Evolutionary conservation across 495 filamentous ascomycete genomes (phyloP), one percentile per base, ranked within the genome.

Genomic region (Amorphotheca resinae): DNA sequence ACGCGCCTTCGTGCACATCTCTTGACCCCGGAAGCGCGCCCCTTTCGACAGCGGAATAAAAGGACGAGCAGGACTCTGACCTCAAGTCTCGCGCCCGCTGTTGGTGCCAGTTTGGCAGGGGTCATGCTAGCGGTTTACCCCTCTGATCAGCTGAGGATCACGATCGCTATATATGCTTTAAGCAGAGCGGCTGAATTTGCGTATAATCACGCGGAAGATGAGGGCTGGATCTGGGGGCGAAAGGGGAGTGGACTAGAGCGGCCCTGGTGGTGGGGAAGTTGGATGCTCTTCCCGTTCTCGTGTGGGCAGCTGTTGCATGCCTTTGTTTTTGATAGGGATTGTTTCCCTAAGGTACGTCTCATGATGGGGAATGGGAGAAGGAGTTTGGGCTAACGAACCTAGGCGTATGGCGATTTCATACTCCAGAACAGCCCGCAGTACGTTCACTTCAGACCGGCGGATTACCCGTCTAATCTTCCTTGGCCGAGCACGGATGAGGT

Each of bases 191-290:
- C 88, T 42, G 91, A 98, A 60, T 91, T 84, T 53, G 67, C 80
- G 20, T 98, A 87, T 65, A 94, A 93, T 59, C 67, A 74, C 3
- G 64, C 82, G 11, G 87, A 95, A 52, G 75, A 81, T 28, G 76
- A 82, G 48, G 89, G 89, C 5, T 82, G 76, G 67, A 69, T 95
- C 40, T 77, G 74, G 66, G 64, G 61, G 25, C 65, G 64, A 50
- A 59, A 54, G 8, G n/a, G n/a, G n/a, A 50, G 57, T 45, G 57
- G 59, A 45, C 55, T 61, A 44, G 54, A 61, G 41, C 66, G 73
- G 47, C 82, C 87, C 5, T 73, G 72, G 76, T 98, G 91, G 91
- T 89, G 87, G 68, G 91, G 89, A 17, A 93, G 86, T 57, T 96
- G 89, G 89, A 67, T 96, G 70, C 64, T 96, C 53, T 88, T 95